phyloP scores from a whole-genome alignment of 768 basidiomycete species.

The Terana coerulea region DNA sequence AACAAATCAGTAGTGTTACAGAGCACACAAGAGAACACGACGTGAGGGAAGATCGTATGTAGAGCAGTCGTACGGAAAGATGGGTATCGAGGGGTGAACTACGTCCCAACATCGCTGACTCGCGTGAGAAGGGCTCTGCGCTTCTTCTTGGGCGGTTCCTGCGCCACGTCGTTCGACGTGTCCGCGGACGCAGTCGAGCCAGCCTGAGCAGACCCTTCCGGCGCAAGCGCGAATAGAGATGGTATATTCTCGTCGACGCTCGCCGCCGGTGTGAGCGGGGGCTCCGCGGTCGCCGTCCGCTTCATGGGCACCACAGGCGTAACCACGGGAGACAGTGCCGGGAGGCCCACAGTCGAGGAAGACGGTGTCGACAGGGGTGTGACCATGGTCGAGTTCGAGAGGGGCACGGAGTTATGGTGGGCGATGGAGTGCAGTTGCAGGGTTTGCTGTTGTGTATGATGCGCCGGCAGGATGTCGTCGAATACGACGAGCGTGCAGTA shows the following conservation, averaged over 20 bases:
- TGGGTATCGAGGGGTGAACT: too few relatives aligned
- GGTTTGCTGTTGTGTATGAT: constrained; percentile 88
- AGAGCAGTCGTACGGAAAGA: too few relatives aligned
- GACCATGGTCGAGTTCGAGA: constrained; percentile 20
- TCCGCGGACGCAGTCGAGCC: constrained; percentile 17
- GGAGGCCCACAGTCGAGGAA: constrained; percentile 19
- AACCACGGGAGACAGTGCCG: constrained; percentile 15
- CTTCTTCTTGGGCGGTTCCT: constrained; percentile 81
- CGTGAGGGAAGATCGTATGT: too few relatives aligned
- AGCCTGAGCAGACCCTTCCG: neutral
- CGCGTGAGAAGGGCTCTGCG: constrained; percentile 73
- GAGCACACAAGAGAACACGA: too few relatives aligned
- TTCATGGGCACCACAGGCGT: constrained; percentile 30
- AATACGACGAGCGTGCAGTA: constrained; percentile 96
- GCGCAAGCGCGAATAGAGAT: neutral
- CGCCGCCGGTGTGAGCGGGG: constrained; percentile 32
- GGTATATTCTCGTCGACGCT: constrained; percentile 23
- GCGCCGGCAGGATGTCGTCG: constrained; percentile 86
- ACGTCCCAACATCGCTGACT: too few relatives aligned
- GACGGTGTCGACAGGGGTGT: constrained; percentile 27
- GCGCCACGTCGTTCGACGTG: constrained; percentile 11
- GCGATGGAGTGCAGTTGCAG: constrained; percentile 91
- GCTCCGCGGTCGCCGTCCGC: constrained; percentile 28
- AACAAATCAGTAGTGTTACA: too few relatives aligned
- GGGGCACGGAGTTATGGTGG: constrained; percentile 60